Conservation (phyloP, 352 stramenopile species). For the Globisporangium recalcitrans region DNA sequence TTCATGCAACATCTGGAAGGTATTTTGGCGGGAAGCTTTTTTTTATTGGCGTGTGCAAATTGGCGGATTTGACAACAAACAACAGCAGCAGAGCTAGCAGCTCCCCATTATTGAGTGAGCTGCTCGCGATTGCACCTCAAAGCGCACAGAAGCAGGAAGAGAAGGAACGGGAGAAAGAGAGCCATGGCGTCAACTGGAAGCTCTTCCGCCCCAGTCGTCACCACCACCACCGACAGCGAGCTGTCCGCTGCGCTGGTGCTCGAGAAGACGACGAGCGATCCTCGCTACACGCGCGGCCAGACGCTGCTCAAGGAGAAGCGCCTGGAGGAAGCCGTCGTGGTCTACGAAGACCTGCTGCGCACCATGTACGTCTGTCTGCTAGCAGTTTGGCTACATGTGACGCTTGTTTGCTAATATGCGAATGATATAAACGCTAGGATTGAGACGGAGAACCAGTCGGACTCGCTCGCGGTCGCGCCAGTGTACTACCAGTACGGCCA, state of each 20-base stretch:
- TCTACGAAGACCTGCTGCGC: constrained; percentile 71
- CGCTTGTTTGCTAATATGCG: background rate
- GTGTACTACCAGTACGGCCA: constrained; percentile 86
- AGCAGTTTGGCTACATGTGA: no score
- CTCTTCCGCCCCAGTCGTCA: background rate
- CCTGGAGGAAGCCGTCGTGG: constrained; percentile 70
- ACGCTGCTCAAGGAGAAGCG: constrained; percentile 76
- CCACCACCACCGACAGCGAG: background rate
- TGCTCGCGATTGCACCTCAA: no score
- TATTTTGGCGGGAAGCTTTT: no score
- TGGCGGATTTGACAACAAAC: no score
- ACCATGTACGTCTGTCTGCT: constrained; percentile 46
- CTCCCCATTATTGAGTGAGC: no score
- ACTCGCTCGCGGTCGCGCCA: constrained; percentile 56
- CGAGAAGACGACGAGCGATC: constrained; percentile 60
- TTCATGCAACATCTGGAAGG: no score
- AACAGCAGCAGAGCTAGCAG: no score
- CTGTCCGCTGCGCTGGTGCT: constrained; percentile 22
- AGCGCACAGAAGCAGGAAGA: no score
- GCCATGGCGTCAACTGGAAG: constrained; percentile 6
- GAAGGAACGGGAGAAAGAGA: no score
- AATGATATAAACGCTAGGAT: constrained; percentile 26
- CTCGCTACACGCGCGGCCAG: constrained; percentile 66
- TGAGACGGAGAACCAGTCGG: constrained; percentile 63
- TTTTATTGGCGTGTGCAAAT: no score